Evolutionary conservation across 129 eudicot species (phyloP).

Genomic region (Escallonia rubra): DNA sequence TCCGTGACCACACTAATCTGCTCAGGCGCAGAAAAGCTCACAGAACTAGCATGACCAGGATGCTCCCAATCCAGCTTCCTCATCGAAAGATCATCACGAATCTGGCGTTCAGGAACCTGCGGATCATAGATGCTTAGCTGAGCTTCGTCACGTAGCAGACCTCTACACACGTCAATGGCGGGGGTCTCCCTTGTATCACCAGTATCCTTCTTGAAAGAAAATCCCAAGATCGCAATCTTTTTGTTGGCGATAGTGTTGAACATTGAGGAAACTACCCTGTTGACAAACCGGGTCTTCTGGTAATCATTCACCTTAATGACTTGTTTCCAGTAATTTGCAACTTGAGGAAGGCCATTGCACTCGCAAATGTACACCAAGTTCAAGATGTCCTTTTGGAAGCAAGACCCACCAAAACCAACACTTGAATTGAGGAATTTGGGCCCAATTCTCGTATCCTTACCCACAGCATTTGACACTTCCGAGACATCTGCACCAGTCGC

Average conservation of each 20-base stretch:
- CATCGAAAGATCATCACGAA: constrained; percentile 21
- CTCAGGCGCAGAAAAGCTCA: constrained; percentile 7
- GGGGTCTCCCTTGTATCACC: constrained; percentile 28
- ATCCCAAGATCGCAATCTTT: constrained; percentile 18
- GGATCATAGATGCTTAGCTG: constrained; percentile 27
- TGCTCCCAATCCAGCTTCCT: constrained; percentile 31
- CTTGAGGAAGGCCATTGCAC: constrained; percentile 24
- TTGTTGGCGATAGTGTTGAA: constrained; percentile 30
- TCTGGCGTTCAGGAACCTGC: constrained; percentile 25
- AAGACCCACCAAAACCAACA: constrained; percentile 27
- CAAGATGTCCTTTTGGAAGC: constrained; percentile 28
- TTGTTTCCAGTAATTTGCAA: constrained; percentile 30
- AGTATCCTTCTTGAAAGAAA: constrained; percentile 25
- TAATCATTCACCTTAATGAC: constrained; percentile 25
- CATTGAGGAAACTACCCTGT: constrained; percentile 30
- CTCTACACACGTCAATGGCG: constrained; percentile 29
- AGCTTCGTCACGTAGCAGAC: constrained; percentile 24
- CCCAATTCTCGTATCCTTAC: constrained; percentile 26
- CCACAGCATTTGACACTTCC: constrained; percentile 25
- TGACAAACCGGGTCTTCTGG: constrained; percentile 27
- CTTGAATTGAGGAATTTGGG: constrained; percentile 34
- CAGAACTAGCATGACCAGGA: constrained; percentile 19
- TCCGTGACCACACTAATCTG: constrained; percentile 15
- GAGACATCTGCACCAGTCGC: constrained; percentile 27
- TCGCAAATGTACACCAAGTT: constrained; percentile 30